Base-by-base conservation (phyloP, 179 eudicot genomes). In the Spergularia azorica region DNA sequence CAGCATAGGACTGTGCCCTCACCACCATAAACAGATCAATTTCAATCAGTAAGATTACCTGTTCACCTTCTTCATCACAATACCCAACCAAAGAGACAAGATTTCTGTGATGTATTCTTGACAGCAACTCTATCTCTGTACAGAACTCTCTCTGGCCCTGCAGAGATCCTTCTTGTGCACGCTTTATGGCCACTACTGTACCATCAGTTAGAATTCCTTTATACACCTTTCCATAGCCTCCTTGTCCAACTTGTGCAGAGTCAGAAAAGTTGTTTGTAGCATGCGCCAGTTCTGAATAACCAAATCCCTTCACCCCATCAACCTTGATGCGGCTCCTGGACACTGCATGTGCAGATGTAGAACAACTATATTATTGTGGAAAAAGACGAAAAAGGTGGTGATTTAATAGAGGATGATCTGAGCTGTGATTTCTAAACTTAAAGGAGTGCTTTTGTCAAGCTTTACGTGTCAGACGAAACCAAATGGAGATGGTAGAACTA, bases 201-300 rank as follows among this genome's bases (percentile, higher is more conserved):
- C 90, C 90, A 66, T 91, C 89, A 32, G 80, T 83, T 43, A 92
- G 80, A 72, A 79, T 80, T 69, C 97, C 97, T 84, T 77, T 88
- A 56, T 89, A 89, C 15, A 92, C 97, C 78, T 87, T 89, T 38
- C 97, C 97, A 80, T 92, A 92, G 13, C 97, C 97, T 71, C 97
- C 97, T 84, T 88, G 87, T 43, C 97, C 97, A 64, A 92, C 88
- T 80, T 84, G 83, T 72, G 78, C 77, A 0, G 87, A 83, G 79
- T 66, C 77, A 12, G 79, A 72, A 70, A 92, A 92, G 77, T 87
- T 80, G 67, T 81, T 56, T 51, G 95, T 89, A 17, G 97, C 95
- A 39, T 58, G 64, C 76, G 86, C 80, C 89, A 91, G 69, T 78
- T 91, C 97, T 58, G 61, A 74, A 58, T 77, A 91, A 15, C 76